Evolutionary conservation across 1,284 basidiomycete genomes (phyloP).

Genomic region (Ganoderma leucocontextum): DNA sequence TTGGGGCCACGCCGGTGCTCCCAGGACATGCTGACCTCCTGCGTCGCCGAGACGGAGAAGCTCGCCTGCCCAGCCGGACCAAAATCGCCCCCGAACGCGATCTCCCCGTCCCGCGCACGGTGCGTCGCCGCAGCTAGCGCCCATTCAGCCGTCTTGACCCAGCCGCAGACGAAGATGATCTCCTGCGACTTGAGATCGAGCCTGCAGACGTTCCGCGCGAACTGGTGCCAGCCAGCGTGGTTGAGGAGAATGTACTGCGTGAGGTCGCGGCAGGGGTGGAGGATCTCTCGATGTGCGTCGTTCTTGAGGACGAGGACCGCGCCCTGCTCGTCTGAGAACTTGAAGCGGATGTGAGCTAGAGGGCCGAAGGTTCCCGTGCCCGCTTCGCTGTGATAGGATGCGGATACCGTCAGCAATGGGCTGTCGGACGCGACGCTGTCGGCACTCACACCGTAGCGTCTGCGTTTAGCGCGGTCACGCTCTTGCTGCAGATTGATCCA

Average conservation of each 20-base stretch:
- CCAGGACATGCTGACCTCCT: constrained; percentile 10
- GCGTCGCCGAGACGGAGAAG: constrained; percentile 19
- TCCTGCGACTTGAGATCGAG: constrained; percentile 29
- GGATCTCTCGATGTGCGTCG: constrained; percentile 17
- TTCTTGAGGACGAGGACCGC: constrained; percentile 33
- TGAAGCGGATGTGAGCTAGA: constrained; percentile 23
- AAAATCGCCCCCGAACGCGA: constrained; percentile 28
- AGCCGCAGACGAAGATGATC: constrained; percentile 33
- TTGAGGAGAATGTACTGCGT: constrained; percentile 21
- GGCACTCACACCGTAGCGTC: constrained; percentile 8
- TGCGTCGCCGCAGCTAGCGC: constrained; percentile 34
- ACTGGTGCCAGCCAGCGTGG: constrained; percentile 30
- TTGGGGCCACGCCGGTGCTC: constrained; percentile 17
- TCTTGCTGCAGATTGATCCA: constrained; percentile 22
- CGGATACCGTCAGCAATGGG: neutral
- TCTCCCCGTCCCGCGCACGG: constrained; percentile 20
- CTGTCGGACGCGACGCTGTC: neutral
- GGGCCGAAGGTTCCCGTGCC: neutral
- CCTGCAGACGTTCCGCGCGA: constrained; percentile 21
- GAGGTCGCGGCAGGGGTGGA: constrained; percentile 22
- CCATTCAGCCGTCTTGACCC: constrained; percentile 35
- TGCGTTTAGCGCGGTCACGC: constrained; percentile 10
- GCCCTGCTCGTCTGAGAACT: constrained; percentile 33
- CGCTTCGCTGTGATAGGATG: neutral
- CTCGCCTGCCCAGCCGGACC: constrained; percentile 18